A percentile compares a stretch with the other conserved stretches of the same genome.
Evolutionary conservation across 495 filamentous ascomycete genomes (phyloP).

Genomic region (Bacidia gigantensis): DNA sequence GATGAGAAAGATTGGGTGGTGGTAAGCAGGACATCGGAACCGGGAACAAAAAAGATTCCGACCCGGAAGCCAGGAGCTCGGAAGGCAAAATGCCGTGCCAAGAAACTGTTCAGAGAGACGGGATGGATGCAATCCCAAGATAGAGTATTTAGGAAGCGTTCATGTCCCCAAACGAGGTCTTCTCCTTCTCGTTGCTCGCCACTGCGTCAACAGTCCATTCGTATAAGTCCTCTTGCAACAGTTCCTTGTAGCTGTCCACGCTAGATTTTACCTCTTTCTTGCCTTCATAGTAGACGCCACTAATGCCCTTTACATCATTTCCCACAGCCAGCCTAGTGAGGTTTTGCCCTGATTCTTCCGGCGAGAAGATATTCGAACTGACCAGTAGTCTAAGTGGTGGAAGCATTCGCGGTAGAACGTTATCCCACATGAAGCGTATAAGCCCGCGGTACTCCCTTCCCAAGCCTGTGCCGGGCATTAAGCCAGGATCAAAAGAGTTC

Average conservation of each 20-base stretch:
- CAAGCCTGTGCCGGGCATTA: conserved; percentile 35
- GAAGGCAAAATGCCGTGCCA: background rate
- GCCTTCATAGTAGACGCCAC: conserved; percentile 29
- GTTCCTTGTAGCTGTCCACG: conserved; percentile 25
- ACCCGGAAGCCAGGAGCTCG: background rate
- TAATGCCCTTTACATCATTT: conserved; percentile 19
- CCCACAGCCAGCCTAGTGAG: conserved; percentile 26
- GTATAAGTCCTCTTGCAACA: conserved; percentile 36
- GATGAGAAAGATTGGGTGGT: background rate
- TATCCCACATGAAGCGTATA: conserved; percentile 19
- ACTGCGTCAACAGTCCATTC: conserved; percentile 34
- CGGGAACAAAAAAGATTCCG: background rate
- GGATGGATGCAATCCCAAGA: too few species aligned
- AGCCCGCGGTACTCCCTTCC: conserved; percentile 17
- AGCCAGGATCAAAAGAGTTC: conserved; percentile 29
- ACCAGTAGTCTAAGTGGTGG: conserved; percentile 24
- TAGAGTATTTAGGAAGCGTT: too few species aligned
- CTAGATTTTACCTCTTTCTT: conserved; percentile 25
- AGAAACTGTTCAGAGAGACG: too few species aligned
- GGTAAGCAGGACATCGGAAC: background rate
- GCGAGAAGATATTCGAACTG: conserved; percentile 23
- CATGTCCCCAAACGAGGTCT: conserved; percentile 19
- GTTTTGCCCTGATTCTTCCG: conserved; percentile 25
- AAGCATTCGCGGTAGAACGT: conserved; percentile 25
- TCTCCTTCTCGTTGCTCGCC: conserved; percentile 24